phyloP scores from a whole-genome alignment of 2,329 filamentous ascomycete species.

The Ascocoryne sarcoides region DNA sequence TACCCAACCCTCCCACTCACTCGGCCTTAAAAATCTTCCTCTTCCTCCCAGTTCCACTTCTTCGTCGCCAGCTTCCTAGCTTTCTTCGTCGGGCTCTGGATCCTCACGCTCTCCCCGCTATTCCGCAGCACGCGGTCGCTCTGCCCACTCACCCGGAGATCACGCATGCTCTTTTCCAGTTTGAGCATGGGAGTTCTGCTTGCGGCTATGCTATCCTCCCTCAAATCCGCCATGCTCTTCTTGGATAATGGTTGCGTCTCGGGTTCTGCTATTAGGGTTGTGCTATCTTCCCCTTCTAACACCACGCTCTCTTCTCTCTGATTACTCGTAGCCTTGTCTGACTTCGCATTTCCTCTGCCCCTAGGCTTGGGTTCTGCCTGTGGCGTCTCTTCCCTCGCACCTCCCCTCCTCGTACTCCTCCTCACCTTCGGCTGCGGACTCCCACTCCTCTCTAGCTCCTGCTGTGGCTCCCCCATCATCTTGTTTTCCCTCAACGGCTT shows the following conservation, averaged over 20 bases:
- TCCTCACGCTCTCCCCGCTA: slow-evolving; percentile 6
- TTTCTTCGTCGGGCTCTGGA: slow-evolving; percentile 20
- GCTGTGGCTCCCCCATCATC: background rate
- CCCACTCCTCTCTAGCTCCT: background rate
- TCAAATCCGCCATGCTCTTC: no score
- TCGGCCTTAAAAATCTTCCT: no score
- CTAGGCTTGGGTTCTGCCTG: no score
- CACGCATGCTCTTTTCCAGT: background rate
- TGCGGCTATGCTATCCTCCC: no score
- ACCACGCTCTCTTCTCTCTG: no score
- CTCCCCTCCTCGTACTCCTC: background rate
- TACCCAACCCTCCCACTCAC: no score
- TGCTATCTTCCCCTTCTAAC: background rate
- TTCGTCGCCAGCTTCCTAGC: slow-evolving; percentile 22
- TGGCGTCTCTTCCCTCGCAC: background rate
- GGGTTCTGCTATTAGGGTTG: background rate
- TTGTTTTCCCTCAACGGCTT: slow-evolving; percentile 1
- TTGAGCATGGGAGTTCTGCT: no score
- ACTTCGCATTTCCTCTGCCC: no score
- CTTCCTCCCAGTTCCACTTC: slow-evolving; percentile 26
- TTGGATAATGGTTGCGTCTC: no score
- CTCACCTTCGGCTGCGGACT: background rate
- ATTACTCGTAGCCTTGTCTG: no score
- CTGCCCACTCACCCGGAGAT: background rate
- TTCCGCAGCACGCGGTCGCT: background rate